Base-by-base conservation (phyloP, 2,329 filamentous ascomycete species). In the Rutstroemia sp. region DNA sequence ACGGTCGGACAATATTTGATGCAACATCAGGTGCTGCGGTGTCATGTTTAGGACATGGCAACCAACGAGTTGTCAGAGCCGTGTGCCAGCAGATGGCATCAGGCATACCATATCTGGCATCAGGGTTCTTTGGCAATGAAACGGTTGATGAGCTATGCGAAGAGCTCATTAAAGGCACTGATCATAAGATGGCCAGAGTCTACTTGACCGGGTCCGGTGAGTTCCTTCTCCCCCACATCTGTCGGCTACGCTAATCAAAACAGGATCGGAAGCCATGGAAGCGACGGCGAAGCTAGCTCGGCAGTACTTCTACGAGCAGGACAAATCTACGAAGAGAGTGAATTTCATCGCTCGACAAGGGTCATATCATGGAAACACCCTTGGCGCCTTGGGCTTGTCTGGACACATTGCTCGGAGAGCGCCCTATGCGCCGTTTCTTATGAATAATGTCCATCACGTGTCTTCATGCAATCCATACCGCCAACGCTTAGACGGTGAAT, bases 11-110 rank as follows among this genome's bases (percentile, higher is more conserved):
- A 37, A 78, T 94, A 45, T 78, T 91, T 14, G 89, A 94, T 68
- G 85, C 82, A 1, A 87, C 84, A 19, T 81, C 85, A 27, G 89
- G 89, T 19, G 86, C 88, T 3, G 87, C 85, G 21, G 87, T 91
- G 3, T 77, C 83, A 9, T 86, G 84, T 65, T 73, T 92, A 9
- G 89, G 88, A 6, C 84, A 89, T 63, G 82, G 81, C 30, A 78
- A 86, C 51, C 65, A 75, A 44, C 75, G 83, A 48, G 80, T 92
- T 12, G 74, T 75, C 12, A 72, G 78, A 2, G 86, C 84, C 0
- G 77, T 89, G 42, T 69, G 73, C 4, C 64, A 75, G 12, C 86
- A 90, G 63, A 73, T 87, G 61, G 73, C 78, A 48, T 70, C 63
- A 3, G 66, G 80, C 46, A 72, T 86, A 0, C 73, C 76, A 0